A percentile compares a stretch with the other conserved stretches of the same genome.
phyloP scores from a whole-genome alignment of 1,284 basidiomycete species.

The Cryptococcus sp. region DNA sequence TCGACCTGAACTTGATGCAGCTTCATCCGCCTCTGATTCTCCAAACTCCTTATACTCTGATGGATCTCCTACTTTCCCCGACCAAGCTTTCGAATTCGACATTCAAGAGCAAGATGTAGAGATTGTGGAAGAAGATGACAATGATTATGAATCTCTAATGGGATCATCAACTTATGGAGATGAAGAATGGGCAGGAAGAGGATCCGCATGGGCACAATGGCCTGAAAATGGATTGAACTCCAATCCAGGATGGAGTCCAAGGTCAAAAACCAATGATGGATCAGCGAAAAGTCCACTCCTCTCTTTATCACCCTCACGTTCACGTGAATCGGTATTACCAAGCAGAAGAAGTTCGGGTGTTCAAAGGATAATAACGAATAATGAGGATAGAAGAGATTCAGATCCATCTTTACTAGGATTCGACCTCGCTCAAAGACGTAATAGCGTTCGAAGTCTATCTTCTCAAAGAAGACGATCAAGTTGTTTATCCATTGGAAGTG shows the following conservation, averaged over 20 bases:
- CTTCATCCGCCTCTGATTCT: constrained; percentile 22
- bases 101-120: constrained; percentile 5
- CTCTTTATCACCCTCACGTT: constrained; percentile 12
- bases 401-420: constrained; percentile 26
- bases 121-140: constrained; percentile 10
- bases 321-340: constrained; percentile 9
- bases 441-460: constrained; percentile 9
- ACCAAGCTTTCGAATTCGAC: constrained; percentile 23
- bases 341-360: background rate
- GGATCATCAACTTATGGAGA: background rate
- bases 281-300: constrained; percentile 20
- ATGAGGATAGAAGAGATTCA: constrained; percentile 13
- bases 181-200: constrained; percentile 1
- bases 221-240: constrained; percentile 7
- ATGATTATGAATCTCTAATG: constrained; percentile 22
- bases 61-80: constrained; percentile 20
- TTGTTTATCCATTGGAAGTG: constrained; percentile 13
- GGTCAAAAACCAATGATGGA: background rate
- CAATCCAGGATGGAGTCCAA: constrained; percentile 15
- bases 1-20: constrained; percentile 5
- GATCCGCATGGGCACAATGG: constrained; percentile 21
- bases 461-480: constrained; percentile 18
- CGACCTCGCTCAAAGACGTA: constrained; percentile 16
- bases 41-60: constrained; percentile 32
- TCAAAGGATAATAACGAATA: background rate